A percentile compares a stretch with the other conserved stretches of the same genome.
These are phyloP conservation scores for Diaporthe amygdali DNA, from an alignment of 2,329 filamentous ascomycete species.

Conservation along the genomic window DNA sequence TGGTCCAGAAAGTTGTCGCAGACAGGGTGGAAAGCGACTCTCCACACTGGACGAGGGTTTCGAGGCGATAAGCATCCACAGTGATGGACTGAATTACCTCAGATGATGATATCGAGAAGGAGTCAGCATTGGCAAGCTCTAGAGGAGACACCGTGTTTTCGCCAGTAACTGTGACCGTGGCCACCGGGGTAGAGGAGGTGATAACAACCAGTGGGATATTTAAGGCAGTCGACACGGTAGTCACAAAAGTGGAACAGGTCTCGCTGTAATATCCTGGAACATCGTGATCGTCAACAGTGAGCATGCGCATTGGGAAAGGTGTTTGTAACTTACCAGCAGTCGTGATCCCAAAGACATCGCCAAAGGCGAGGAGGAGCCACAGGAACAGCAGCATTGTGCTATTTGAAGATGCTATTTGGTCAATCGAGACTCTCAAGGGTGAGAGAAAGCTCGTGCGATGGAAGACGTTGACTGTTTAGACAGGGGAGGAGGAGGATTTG, in stretches of 20 bases:
- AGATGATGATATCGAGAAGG: background rate
- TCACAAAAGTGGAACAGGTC: background rate
- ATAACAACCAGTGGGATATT: background rate
- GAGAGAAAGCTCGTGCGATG: background rate
- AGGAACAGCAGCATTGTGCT: background rate
- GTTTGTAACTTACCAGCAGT: background rate
- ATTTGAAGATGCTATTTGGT: background rate
- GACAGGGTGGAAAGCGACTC: background rate
- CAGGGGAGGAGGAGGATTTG: background rate
- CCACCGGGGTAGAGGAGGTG: background rate
- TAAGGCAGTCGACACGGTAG: background rate
- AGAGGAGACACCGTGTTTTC: background rate
- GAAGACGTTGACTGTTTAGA: background rate
- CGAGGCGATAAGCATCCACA: background rate
- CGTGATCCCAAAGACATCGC: background rate
- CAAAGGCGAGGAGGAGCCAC: background rate
- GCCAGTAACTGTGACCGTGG: background rate
- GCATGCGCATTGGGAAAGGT: too few species aligned
- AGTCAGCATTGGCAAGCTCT: background rate
- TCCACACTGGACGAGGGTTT: background rate
- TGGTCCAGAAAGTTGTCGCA: background rate
- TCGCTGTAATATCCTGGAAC: background rate
- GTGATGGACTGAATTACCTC: background rate
- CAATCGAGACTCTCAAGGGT: background rate
- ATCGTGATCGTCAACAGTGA: background rate